These are phyloP conservation scores for Aspergillus egyptiacus DNA, from an alignment of 495 filamentous ascomycete species.

Conservation along the genomic window DNA sequence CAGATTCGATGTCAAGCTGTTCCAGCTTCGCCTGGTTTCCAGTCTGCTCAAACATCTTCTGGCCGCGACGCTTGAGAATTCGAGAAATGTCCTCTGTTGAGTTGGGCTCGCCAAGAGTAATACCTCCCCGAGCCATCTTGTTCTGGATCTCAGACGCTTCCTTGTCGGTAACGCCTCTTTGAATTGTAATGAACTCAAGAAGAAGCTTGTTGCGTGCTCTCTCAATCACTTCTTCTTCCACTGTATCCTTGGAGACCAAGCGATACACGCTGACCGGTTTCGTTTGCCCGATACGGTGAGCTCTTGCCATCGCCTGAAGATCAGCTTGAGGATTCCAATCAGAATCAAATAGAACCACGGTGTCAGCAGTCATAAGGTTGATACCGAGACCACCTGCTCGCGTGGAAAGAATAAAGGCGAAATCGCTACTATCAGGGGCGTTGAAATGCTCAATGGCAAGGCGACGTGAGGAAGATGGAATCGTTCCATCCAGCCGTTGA, in stretches of 20 bases:
- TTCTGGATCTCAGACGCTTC: conserved; percentile 67
- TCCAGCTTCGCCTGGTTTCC: conserved; percentile 94
- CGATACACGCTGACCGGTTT: conserved; percentile 92
- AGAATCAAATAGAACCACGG: conserved; percentile 95
- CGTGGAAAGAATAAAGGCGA: conserved; percentile 93
- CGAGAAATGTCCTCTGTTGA: conserved; percentile 86
- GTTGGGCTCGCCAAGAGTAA: conserved; percentile 60
- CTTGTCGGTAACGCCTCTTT: conserved; percentile 89
- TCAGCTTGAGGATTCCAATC: conserved; percentile 99
- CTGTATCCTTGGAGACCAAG: conserved; percentile 92
- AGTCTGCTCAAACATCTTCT: conserved; percentile 95
- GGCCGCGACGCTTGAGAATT: conserved; percentile 86
- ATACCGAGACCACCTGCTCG: conserved; percentile 94
- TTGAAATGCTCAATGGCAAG: conserved; percentile 98
- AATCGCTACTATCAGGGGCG: conserved; percentile 85
- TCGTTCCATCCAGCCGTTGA: conserved; percentile 92
- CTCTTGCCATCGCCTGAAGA: conserved; percentile 95
- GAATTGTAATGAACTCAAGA: conserved; percentile 97
- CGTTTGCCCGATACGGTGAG: conserved; percentile 95
- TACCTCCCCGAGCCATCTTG: conserved; percentile 52
- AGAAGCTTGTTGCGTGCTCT: conserved; percentile 95
- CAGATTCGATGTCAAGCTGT: conserved; percentile 96
- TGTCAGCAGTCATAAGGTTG: conserved; percentile 98
- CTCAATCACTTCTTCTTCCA: conserved; percentile 96
- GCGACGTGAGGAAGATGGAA: conserved; percentile 73